These are phyloP conservation scores for Marasmius oreades DNA, from an alignment of 1,284 basidiomycete genomes.

Conservation along the genomic window DNA sequence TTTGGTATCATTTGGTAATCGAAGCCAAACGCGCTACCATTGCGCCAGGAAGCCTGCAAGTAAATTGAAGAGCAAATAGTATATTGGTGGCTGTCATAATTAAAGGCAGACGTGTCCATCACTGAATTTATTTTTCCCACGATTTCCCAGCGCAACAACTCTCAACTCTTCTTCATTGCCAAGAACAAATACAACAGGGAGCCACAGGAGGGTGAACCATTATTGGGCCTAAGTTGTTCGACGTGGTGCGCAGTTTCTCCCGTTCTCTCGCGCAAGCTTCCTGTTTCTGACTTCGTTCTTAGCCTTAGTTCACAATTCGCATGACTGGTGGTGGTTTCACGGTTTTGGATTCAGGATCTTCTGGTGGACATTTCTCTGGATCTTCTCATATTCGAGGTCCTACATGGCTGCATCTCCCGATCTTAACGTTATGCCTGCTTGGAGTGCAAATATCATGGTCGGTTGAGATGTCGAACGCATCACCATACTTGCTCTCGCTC, in stretches of 20 bases:
- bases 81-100: no score
- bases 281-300: background rate
- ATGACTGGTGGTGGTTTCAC: slow-evolving; percentile 18
- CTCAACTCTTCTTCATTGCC: background rate
- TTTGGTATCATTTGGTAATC: slow-evolving; percentile 58
- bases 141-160: no score
- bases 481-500: slow-evolving; percentile 88
- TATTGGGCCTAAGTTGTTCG: slow-evolving; percentile 80
- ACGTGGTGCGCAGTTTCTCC: background rate
- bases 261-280: background rate
- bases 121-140: no score
- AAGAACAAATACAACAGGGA: background rate
- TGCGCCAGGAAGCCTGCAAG: slow-evolving; percentile 75
- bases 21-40: slow-evolving; percentile 89
- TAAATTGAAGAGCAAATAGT: no score
- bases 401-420: slow-evolving; percentile 60
- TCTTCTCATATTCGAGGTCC: slow-evolving; percentile 53
- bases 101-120: no score
- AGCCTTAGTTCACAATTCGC: background rate
- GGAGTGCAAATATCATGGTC: slow-evolving; percentile 89
- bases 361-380: slow-evolving; percentile 13
- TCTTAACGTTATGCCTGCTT: slow-evolving; percentile 73
- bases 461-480: slow-evolving; percentile 91
- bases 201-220: no score
- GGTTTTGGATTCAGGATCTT: slow-evolving; percentile 5